Evolutionary conservation across 352 stramenopile species (phyloP).

Genomic region (Blastocystis sp.): DNA sequence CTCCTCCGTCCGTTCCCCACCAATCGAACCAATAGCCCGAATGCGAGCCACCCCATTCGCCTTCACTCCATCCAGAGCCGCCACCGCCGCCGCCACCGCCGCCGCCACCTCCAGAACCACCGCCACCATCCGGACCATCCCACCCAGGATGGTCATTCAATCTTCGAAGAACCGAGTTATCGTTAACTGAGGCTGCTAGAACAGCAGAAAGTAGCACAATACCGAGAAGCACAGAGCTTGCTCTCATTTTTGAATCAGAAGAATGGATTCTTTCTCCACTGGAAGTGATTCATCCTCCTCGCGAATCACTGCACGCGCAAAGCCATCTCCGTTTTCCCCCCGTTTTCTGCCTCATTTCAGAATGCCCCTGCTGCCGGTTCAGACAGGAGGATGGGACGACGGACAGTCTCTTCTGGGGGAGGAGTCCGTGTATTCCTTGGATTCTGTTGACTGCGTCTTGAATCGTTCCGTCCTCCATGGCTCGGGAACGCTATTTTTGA

Average conservation of each 20-base stretch:
- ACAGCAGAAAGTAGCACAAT: neutral
- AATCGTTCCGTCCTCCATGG: constrained; percentile 4
- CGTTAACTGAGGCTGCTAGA: neutral
- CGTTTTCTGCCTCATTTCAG: neutral
- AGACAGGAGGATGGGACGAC: neutral
- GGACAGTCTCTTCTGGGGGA: neutral
- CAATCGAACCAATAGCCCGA: constrained; percentile 46
- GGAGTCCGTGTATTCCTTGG: neutral
- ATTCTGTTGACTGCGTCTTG: constrained; percentile 26
- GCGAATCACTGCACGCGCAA: constrained; percentile 24
- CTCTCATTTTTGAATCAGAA: neutral
- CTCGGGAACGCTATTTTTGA: constrained; percentile 2
- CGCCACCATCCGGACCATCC: constrained; percentile 31
- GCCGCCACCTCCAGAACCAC: constrained; percentile 16
- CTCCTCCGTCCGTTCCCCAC: constrained; percentile 33
- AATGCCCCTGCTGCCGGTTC: constrained; percentile 1
- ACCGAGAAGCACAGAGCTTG: neutral
- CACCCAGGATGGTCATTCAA: constrained; percentile 19
- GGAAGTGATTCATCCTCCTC: neutral
- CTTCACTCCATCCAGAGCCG: neutral
- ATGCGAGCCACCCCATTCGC: neutral
- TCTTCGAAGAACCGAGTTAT: neutral
- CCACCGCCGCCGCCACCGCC: constrained; percentile 1
- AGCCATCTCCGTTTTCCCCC: neutral
- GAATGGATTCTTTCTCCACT: neutral